Base-by-base conservation (phyloP, 176 grass and related monocot genomes). In the Guadua angustifolia region DNA sequence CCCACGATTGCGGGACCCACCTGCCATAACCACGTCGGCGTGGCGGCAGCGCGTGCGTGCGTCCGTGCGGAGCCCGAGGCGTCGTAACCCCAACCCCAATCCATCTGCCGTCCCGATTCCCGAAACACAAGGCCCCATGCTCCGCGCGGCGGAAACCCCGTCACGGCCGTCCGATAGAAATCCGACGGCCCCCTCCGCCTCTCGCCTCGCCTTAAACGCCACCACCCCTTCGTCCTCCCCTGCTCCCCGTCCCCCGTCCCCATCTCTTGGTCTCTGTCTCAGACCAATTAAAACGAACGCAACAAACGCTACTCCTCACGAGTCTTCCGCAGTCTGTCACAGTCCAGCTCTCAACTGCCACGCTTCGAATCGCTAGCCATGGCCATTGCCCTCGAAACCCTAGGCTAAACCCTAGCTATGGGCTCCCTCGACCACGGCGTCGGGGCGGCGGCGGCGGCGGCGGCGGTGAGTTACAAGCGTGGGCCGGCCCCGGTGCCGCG, bases 341-440 rank as follows among this genome's bases (percentile, higher is more conserved):
- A 38, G 16, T 49, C 51, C 58, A 52, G 52, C 46, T 71, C 58
- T 38, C 70, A 65, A 65, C 78, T 79, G 39, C 79, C 62, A 7
- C 62, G 62, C 29, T 67, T 10, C 18, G 3, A 75, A 45, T 76
- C 61, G 76, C 55, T 81, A 12, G 46, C 32, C 62, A 86, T 77
- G 78, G 66, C 84, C 52, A 29, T 61, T 66, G 5, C 81, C 72
- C 25, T 19, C 25, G 22, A 52, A 88, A 70, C 66, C 76, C 79
- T 85, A 80, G 66, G 13, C 50, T 10, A 70, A 26, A 13, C 69
- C 59, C 52, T 35, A 46, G 82, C 69, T 33, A 97, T 98, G 95
- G 93, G 89, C 25, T 98, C 93, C 69, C 84, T 98, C 58, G 89
- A 98, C 26, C 69, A 36, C 59, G 85, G 72, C n/a, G 78, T 17